These are phyloP conservation scores for Neofusicoccum sp. DNA, from an alignment of 2,329 filamentous ascomycete genomes.

Conservation along the genomic window DNA sequence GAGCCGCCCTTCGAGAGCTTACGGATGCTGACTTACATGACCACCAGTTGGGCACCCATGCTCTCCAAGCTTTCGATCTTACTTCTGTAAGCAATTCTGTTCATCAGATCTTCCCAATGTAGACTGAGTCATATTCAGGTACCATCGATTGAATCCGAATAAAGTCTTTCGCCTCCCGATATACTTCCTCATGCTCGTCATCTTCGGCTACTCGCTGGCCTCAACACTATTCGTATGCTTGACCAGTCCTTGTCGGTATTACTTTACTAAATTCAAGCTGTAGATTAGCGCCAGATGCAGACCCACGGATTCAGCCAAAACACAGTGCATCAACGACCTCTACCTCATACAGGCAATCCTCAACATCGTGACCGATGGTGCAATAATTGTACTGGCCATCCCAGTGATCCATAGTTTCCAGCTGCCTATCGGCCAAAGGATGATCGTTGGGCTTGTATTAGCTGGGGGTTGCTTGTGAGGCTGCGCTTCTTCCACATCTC, in stretches of 20 bases:
- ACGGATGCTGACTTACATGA: background rate
- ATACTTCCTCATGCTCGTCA: background rate
- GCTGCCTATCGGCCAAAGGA: background rate
- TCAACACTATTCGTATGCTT: background rate
- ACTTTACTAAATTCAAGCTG: background rate
- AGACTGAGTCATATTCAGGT: too few relatives aligned
- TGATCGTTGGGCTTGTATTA: background rate
- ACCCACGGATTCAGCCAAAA: background rate
- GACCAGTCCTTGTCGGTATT: too few relatives aligned
- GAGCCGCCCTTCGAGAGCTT: too few relatives aligned
- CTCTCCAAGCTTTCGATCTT: constrained; percentile 3
- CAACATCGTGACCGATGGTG: background rate
- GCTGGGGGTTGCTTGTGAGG: background rate
- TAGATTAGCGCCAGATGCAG: background rate
- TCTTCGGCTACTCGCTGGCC: background rate
- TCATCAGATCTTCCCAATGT: too few relatives aligned
- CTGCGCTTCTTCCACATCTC: background rate
- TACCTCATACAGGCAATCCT: background rate
- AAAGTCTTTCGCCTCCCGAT: background rate
- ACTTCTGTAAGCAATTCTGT: background rate
- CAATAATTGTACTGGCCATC: background rate
- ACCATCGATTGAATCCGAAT: background rate
- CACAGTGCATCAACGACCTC: background rate
- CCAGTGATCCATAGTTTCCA: background rate
- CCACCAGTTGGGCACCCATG: background rate